Percentiles rank a stretch among this genome's conserved stretches.
phyloP scores from a whole-genome alignment of 345 rosid genomes.

The Salix purpurea region DNA sequence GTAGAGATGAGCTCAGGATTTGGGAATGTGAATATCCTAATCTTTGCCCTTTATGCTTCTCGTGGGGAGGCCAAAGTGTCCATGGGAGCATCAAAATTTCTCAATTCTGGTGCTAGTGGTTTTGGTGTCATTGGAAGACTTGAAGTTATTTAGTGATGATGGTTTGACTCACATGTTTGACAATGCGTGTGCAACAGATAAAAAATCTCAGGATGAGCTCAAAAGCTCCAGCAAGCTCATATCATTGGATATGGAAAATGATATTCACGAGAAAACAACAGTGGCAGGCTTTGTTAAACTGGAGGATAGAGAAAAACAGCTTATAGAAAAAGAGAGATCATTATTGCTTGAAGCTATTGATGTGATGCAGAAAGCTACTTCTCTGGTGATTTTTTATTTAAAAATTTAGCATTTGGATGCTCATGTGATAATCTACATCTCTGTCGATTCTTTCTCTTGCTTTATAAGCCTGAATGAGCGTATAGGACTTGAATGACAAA shows the following conservation, averaged over 20 bases:
- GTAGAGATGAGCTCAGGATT: constrained; percentile 34
- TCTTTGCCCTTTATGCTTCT: constrained; percentile 37
- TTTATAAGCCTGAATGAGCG: constrained; percentile 34
- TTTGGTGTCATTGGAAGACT: constrained; percentile 70
- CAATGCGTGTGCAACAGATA: constrained; percentile 19
- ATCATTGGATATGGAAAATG: constrained; percentile 20
- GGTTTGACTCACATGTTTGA: constrained; percentile 44
- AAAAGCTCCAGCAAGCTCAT: constrained; percentile 19
- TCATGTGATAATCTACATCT: constrained; percentile 24
- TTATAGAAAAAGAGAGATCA: constrained; percentile 64
- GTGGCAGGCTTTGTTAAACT: constrained; percentile 57
- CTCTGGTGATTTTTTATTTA: constrained; percentile 73
- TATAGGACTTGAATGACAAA: constrained; percentile 47
- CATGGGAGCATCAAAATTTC: constrained; percentile 33
- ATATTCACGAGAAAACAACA: constrained; percentile 20
- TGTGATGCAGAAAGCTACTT: constrained; percentile 77
- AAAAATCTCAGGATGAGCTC: constrained; percentile 24
- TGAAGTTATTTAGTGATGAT: constrained; percentile 50
- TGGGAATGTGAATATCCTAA: constrained; percentile 59
- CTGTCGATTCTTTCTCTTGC: constrained; percentile 11
- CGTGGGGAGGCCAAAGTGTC: constrained; percentile 22
- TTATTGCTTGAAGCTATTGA: constrained; percentile 55
- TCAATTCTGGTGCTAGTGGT: constrained; percentile 67
- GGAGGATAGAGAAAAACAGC: constrained; percentile 65
- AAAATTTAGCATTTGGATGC: constrained; percentile 47